Base-by-base conservation (phyloP, 306 rosid species). In the Dalbergia cultrata region DNA sequence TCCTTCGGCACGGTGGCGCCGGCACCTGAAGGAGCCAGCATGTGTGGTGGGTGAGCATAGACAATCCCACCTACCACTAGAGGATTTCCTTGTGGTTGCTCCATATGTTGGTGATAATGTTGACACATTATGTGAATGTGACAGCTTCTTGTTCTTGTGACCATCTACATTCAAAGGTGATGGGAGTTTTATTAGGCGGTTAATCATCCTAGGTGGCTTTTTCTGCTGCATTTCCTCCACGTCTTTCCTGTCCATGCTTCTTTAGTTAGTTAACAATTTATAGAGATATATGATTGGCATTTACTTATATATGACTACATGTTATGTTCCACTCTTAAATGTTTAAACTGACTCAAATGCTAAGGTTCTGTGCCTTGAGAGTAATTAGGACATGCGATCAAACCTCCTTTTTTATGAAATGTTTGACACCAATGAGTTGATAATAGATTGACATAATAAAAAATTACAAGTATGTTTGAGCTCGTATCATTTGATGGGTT, bases 41-140 rank as follows among this genome's bases (percentile, higher is more conserved):
- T 92, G 95, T 3, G 91, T 90, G 49, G 95, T 90, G 33, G 93
- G 92, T 2, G 95, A 92, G 80, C 95, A 92, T 22, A 90, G 91
- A 49, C 95, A 92, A 3, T 76, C 84, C 69, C 45, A 74, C 74
- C 79, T 81, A n/a, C 66, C 77, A 72, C 83, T 86, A 13, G 77
- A 76, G 64, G 87, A 80, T 67, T 84, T 86, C 33, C 70, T 67
- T n/a, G 72, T n/a, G 13, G 9, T 11, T 5, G 56, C 4, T 71
- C 49, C 41, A 60, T 76, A 13, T 13, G 82, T 72, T 60, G 75
- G 62, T 63, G 90, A 82, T 14, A 92, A 72, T 58, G 91, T 86
- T 13, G 94, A 72, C 80, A 8, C 60, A 7, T 65, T 59, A 13
- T 73, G 33, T 9, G 84, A 43, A 16, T 73, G 22, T 9, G 84